Evolutionary conservation across 768 basidiomycete species (phyloP), one percentile per base, ranked within the genome.

Genomic region (Chalciporus sphaerocephalus): DNA sequence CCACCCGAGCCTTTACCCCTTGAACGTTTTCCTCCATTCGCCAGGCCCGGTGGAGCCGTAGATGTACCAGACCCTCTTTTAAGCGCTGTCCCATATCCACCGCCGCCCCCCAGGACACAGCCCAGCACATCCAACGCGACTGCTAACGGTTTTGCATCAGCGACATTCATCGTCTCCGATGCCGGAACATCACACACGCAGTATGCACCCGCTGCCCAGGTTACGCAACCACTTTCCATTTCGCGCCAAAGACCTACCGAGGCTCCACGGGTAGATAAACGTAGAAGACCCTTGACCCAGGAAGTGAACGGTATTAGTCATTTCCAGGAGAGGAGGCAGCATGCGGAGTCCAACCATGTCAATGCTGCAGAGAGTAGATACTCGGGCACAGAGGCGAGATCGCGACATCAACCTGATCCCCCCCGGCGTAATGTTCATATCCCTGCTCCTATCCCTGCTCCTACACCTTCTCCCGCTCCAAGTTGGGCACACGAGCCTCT

Each of bases 1-100:
- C 80, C 80, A n/a, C 80, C 80, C 11, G 71, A 75, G 44, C 79
- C 77, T 3, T 59, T 80, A 6, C 68, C 74, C 8, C 61, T 73
- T 9, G 73, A 75, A 20, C 65, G 68, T 32, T 64, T 76, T 16
- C 72, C 75, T 10, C 40, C 68, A 10, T 71, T 75, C 41, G 64
- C 67, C 15, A 67, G 70, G 48, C 59, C 66, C 8, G 62, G 57
- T 13, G 61, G 58, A 6, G 38, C 50, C 40, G 46, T 45, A 33
- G 58, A 60, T 21, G 38, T 50, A 1, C 9, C 46, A 2, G 62
- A 65, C 42, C 47, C 49, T 1, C 57, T 57, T 32, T 39, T 57
- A 16, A 40, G 50, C 2, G 52, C 54, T 13, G 51, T 55, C 11
- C 60, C 62, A 2, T 67, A 61, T 28, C 64, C 63, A 24, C 44